A percentile compares a stretch with the other conserved stretches of the same genome.
Evolutionary conservation across 2,329 filamentous ascomycete species (phyloP).

Genomic region (Ophiosphaerella herpotricha): DNA sequence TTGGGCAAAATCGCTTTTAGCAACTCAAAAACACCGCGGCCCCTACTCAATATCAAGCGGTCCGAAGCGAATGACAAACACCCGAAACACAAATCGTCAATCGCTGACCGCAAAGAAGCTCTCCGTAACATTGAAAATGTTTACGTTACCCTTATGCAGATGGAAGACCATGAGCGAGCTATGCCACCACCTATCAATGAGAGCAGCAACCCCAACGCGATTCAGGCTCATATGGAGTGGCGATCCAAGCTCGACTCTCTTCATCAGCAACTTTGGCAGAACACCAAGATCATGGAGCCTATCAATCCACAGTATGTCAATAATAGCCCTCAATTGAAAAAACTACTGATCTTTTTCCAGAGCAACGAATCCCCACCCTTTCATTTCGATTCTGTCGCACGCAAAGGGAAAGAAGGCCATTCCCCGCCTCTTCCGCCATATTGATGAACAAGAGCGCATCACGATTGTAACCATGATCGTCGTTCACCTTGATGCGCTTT

Average conservation of each 20-base stretch:
- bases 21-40: slow-evolving; percentile 96
- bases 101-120: slow-evolving; percentile 77
- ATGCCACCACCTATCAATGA: slow-evolving; percentile 72
- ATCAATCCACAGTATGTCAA: slow-evolving; percentile 63
- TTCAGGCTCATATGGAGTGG: slow-evolving; percentile 80
- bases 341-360: slow-evolving; percentile 51
- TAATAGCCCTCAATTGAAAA: not conserved
- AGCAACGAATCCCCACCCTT: slow-evolving; percentile 76
- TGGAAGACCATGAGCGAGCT: slow-evolving; percentile 88
- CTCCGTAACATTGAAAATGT: slow-evolving; percentile 86
- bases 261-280: slow-evolving; percentile 80
- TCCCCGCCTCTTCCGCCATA: slow-evolving; percentile 90
- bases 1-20: slow-evolving; percentile 98
- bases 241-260: slow-evolving; percentile 70
- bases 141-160: slow-evolving; percentile 85
- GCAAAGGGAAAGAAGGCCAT: slow-evolving; percentile 96
- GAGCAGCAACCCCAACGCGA: slow-evolving; percentile 67
- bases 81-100: slow-evolving; percentile 54
- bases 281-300: slow-evolving; percentile 90
- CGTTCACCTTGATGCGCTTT: slow-evolving; percentile 87
- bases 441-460: slow-evolving; percentile 88
- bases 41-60: slow-evolving; percentile 92
- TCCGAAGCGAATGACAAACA: slow-evolving; percentile 65
- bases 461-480: slow-evolving; percentile 96
- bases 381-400: slow-evolving; percentile 93